Percentiles rank a stretch among this genome's conserved stretches.
These are phyloP conservation scores for Hamamelis virginiana DNA, from an alignment of 164 flowering plant genomes.

Conservation along the genomic window DNA sequence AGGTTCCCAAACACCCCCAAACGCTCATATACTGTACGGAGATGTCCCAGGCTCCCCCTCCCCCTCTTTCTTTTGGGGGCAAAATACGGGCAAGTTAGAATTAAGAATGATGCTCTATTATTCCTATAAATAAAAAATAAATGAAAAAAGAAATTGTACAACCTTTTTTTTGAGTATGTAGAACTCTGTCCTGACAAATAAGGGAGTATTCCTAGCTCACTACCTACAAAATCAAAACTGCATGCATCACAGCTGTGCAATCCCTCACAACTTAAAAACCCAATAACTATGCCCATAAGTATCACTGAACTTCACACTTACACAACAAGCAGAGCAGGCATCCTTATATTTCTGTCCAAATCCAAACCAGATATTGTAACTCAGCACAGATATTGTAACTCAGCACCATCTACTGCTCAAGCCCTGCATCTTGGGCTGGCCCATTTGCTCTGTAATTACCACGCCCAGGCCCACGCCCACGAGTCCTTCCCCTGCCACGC, in stretches of 20 bases:
- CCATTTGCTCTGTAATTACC: not conserved
- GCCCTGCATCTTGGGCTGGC: not conserved
- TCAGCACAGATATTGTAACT: not conserved
- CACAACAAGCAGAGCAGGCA: too few relatives aligned
- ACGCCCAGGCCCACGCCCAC: constrained; percentile 9
- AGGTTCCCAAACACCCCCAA: too few relatives aligned
- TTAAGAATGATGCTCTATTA: constrained; percentile 39
- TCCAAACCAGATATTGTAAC: too few relatives aligned
- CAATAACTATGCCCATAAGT: not conserved
- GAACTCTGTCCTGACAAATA: not conserved
- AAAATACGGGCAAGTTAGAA: not conserved
- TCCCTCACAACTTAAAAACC: not conserved
- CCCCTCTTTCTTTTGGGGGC: too few relatives aligned
- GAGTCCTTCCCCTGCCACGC: constrained; percentile 22
- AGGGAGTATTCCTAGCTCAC: not conserved
- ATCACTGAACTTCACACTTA: not conserved
- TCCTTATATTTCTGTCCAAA: too few relatives aligned
- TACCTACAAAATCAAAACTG: not conserved
- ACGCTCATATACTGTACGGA: too few relatives aligned
- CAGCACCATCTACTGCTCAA: not conserved
- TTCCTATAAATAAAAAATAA: constrained; percentile 1
- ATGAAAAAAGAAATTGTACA: not conserved
- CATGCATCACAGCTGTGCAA: not conserved
- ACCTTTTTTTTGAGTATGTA: not conserved
- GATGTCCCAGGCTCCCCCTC: too few relatives aligned